Evolutionary conservation across 257 asterid genomes (phyloP), one percentile per base, ranked within the genome.

Genomic region (Verbena officinalis): DNA sequence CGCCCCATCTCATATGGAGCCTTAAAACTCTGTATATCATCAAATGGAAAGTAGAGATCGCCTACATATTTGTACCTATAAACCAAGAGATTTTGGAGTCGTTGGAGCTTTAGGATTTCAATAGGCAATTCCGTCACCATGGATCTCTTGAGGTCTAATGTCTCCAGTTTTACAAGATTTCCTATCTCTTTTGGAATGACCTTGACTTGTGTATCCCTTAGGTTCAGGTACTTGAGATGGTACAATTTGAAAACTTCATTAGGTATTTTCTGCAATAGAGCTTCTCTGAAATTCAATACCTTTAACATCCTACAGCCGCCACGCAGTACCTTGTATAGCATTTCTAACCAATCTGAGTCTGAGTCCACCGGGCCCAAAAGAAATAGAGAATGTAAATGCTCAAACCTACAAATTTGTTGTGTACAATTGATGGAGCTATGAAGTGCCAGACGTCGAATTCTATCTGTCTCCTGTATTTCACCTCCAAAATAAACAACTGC

Each of bases 211-310:
- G 51, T 15, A 44, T n/a, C 51, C 51, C 51, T 44, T 16, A 44
- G 51, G 51, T 21, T 1, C 2, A 44, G 22, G 51, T 44, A 7
- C 51, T 44, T 15, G 49, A 77, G 82, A 24, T 42, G 72, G 10
- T 50, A 50, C 10, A 71, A 14, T 6, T 55, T 63, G 56, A 49
- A 76, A 55, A 76, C 59, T 19, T 73, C 70, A 13, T 30, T 3
- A 19, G 78, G 76, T 38, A 72, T 68, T 22, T 9, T 34, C 9
- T 67, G 51, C 9, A 68, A 15, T 3, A 48, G 43, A 1, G 49
- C 63, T 20, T 43, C 40, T 14, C 38, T 36, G 9, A 68, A 30
- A 31, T 63, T 44, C 42, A 72, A 22, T 0, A 77, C 70, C 52
- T 69, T 72, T 10, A 77, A 15, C 21, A 57, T 33, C 23, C 7